A percentile compares a stretch with the other conserved stretches of the same genome.
Conservation (phyloP, 2,329 filamentous ascomycete species). For the Alternaria brassicae region DNA sequence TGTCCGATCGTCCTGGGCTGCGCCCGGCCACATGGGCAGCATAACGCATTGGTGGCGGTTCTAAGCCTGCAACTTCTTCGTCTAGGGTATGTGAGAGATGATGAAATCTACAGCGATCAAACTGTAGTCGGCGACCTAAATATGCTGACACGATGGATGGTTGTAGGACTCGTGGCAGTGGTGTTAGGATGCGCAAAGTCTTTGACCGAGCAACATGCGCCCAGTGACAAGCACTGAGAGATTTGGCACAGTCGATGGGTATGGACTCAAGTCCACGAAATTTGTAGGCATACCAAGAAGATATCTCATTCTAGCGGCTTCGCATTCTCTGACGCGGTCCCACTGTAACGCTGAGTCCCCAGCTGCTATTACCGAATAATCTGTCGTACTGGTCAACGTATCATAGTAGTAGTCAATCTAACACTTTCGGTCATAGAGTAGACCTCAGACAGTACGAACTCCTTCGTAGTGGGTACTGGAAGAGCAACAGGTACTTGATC, state of each 20-base stretch:
- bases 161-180: not conserved
- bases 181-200: not conserved
- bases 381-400: not conserved
- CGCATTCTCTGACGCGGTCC: not conserved
- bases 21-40: not conserved
- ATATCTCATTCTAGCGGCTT: not conserved
- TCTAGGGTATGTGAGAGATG: not conserved
- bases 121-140: not conserved
- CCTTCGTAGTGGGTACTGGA: not conserved
- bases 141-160: not conserved
- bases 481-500: not conserved
- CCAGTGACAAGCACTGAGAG: not conserved
- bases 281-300: not conserved
- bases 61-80: not conserved
- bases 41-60: slow-evolving; percentile 6
- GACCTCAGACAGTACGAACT: not conserved
- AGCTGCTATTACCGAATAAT: not conserved
- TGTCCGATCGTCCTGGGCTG: not conserved
- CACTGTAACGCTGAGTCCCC: no score
- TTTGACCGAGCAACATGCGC: not conserved
- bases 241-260: not conserved
- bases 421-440: not conserved
- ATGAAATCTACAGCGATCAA: not conserved
- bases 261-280: not conserved
- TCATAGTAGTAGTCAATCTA: not conserved